Evolutionary conservation across 106 monocot species (phyloP), one percentile per base, ranked within the genome.

Genomic region (Allium sativum): DNA sequence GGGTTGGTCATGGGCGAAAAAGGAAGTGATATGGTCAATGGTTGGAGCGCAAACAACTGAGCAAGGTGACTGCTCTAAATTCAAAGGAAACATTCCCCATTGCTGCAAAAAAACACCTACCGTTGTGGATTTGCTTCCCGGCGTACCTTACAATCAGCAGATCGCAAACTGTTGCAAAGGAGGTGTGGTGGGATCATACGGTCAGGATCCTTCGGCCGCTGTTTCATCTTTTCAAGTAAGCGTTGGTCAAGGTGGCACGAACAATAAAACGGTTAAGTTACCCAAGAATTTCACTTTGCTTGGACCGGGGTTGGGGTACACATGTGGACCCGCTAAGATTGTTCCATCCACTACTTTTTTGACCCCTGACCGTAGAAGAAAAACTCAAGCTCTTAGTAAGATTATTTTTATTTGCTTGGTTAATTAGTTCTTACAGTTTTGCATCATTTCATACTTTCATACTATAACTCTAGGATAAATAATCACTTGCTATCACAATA

Each of bases 1-100:
- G 31, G 83, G 80, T 0, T 88, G 88, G 88, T 58, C 66, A 11
- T 88, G 88, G 88, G 74, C 80, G 0, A 80, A 80, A 74, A 79
- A 77, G 16, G 87, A 83, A 57, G 88, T 88, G 9, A 88, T 88
- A 4, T 88, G 88, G 88, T 88, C 88, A 18, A 83, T 88, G 80
- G 83, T 88, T 6, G 88, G 88, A 1, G 80, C 83, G 0, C 88
- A 88, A 40, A 68, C 88, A 6, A 88, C 88, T 0, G 83, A 88
- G 40, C 88, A 88, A 61, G 88, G 88, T 0, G 88, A 88, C 66
- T 88, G 88, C 72, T 88, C 88, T 50, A 80, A 80, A 68, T 88
- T 88, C 77, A 88, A 88, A 60, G 88, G 74, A 13, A 72, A 75
- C 71, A 67, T 79, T 17, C 83, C 82, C 0, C 87, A 87, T 68